A percentile compares a stretch with the other conserved stretches of the same genome.
These are phyloP conservation scores for Candolleomyces efflorescens DNA, from an alignment of 768 basidiomycete genomes.

Conservation along the genomic window DNA sequence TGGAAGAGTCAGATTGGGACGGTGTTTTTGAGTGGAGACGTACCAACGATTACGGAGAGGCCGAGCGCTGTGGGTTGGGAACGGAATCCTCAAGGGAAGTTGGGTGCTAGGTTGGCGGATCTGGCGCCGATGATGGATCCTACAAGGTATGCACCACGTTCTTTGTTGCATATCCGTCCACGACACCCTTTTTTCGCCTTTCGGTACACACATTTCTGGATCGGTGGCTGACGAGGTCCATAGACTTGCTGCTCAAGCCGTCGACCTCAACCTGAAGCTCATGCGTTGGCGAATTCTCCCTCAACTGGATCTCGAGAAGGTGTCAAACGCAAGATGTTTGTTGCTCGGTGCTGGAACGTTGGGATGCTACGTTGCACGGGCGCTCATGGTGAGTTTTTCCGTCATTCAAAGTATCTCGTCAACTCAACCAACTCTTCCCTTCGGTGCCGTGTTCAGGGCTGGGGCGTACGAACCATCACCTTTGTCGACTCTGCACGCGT, in stretches of 20 bases:
- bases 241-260: constrained; percentile 92
- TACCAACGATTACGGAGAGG: constrained; percentile 18
- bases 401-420: no score
- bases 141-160: constrained; percentile 47
- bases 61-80: constrained; percentile 93
- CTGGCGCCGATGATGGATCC: constrained; percentile 98
- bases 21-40: constrained; percentile 27
- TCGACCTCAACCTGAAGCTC: constrained; percentile 95
- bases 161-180: no score
- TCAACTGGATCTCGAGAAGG: constrained; percentile 80
- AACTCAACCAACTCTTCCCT: not conserved
- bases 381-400: constrained; percentile 66
- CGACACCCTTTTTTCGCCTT: no score
- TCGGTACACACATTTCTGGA: no score
- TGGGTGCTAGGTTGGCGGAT: constrained; percentile 85
- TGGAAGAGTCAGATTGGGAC: constrained; percentile 68
- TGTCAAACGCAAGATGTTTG: constrained; percentile 75
- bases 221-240: not conserved
- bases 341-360: constrained; percentile 94
- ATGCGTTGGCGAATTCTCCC: constrained; percentile 99
- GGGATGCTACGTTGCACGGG: constrained; percentile 92
- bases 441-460: constrained; percentile 64
- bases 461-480: constrained; percentile 93
- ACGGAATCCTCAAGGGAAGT: constrained; percentile 82
- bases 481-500: constrained; percentile 89